A percentile compares a stretch with the other conserved stretches of the same genome.
These are phyloP conservation scores for Emmonsiellopsis sp. DNA, from an alignment of 2,329 filamentous ascomycete genomes.

Conservation along the genomic window DNA sequence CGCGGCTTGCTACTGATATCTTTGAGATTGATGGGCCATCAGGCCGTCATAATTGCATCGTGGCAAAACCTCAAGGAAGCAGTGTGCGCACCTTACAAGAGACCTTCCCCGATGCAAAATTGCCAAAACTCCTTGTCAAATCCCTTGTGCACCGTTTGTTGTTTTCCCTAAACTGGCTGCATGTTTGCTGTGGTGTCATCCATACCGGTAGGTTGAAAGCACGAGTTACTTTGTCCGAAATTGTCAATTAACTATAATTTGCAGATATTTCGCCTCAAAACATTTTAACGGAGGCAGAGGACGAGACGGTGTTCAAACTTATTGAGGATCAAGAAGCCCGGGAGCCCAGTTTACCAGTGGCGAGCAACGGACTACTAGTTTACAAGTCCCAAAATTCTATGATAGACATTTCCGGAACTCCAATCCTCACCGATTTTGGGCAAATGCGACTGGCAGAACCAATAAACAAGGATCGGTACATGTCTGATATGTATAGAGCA, in stretches of 20 bases:
- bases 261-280: constrained; percentile 13
- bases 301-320: constrained; percentile 6
- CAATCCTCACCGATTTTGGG: constrained; percentile 20
- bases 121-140: constrained; percentile 15
- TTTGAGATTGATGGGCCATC: constrained; percentile 14
- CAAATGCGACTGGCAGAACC: constrained; percentile 8
- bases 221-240: background rate
- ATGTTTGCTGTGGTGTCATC: constrained; percentile 10
- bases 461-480: constrained; percentile 14
- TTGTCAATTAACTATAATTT: background rate
- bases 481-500: constrained; percentile 19
- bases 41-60: constrained; percentile 18
- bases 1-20: constrained; percentile 17
- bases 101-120: constrained; percentile 12
- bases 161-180: constrained; percentile 14
- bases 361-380: background rate
- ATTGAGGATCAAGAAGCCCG: constrained; percentile 8
- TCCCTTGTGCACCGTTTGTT: constrained; percentile 13
- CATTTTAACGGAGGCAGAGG: constrained; percentile 5
- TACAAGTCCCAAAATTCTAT: constrained; percentile 8
- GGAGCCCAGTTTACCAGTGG: constrained; percentile 6
- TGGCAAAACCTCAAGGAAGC: constrained; percentile 15
- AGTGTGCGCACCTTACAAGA: constrained; percentile 17
- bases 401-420: constrained; percentile 8
- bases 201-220: constrained; percentile 14